These are phyloP conservation scores for Capsella rubella DNA, from an alignment of 441 rosid genomes.

Conservation along the genomic window DNA sequence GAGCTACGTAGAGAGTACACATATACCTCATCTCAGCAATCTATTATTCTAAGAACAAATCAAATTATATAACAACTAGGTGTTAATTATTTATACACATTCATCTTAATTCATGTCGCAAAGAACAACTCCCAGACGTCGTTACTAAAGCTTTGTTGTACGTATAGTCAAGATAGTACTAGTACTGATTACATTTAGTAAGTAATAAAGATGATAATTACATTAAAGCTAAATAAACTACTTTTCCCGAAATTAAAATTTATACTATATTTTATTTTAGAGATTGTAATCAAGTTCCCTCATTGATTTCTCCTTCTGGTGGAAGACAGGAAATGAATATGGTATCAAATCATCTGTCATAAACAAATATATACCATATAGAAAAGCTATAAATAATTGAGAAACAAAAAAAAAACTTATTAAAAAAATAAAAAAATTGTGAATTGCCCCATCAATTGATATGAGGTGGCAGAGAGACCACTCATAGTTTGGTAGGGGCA, in stretches of 20 bases:
- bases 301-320: conserved; percentile 34
- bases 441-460: conserved; percentile 36
- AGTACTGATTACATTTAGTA: background rate
- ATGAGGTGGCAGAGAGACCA: conserved; percentile 46
- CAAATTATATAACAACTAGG: too few relatives aligned
- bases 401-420: background rate
- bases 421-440: background rate
- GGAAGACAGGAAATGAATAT: conserved; percentile 44
- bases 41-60: background rate
- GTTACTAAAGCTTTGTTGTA: background rate
- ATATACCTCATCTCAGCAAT: background rate
- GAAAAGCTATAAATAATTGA: conserved; percentile 30
- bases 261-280: background rate
- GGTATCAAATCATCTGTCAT: conserved; percentile 49
- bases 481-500: conserved; percentile 41
- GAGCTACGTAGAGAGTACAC: background rate
- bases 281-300: conserved; percentile 37
- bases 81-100: too few relatives aligned
- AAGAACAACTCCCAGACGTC: background rate
- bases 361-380: background rate
- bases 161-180: too few relatives aligned
- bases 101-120: too few relatives aligned
- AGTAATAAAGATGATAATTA: background rate
- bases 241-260: too few relatives aligned
- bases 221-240: background rate